Evolutionary conservation across 352 stramenopile genomes (phyloP).

Genomic region (Phytophthora syringae): DNA sequence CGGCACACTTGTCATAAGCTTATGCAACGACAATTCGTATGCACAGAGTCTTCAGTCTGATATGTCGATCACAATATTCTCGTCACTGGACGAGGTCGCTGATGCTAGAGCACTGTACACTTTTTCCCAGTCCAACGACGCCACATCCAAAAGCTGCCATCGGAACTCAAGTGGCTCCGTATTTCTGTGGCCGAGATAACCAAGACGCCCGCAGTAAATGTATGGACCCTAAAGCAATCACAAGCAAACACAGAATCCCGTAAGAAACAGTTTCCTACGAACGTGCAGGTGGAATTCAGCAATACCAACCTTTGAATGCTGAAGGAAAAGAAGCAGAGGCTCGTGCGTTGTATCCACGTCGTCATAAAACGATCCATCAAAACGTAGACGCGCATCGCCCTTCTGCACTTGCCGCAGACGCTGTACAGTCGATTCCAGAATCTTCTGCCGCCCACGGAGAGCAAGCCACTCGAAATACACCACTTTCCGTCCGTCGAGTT

Average conservation of each 20-base stretch:
- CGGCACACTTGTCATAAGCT: too few relatives aligned
- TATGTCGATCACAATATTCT: too few relatives aligned
- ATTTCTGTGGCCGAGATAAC: conserved; percentile 37
- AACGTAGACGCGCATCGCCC: conserved; percentile 25
- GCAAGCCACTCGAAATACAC: conserved; percentile 24
- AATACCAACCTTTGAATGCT: neutral
- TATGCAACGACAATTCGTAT: too few relatives aligned
- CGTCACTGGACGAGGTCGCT: too few relatives aligned
- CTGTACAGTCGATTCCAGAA: conserved; percentile 16
- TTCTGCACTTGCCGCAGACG: conserved; percentile 24
- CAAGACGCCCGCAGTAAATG: conserved; percentile 59
- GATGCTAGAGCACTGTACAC: neutral
- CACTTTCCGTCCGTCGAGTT: neutral
- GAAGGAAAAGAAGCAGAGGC: neutral
- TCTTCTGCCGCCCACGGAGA: neutral
- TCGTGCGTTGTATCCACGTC: conserved; percentile 3
- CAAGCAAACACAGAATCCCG: neutral
- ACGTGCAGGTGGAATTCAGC: neutral
- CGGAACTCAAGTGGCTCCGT: conserved; percentile 48
- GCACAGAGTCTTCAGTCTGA: too few relatives aligned
- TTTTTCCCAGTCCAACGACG: conserved; percentile 11
- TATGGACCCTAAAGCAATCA: conserved; percentile 35
- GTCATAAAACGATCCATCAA: conserved; percentile 19
- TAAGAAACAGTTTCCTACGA: neutral
- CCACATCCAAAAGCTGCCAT: conserved; percentile 54